Evolutionary conservation across 179 eudicot species (phyloP).

Genomic region (Silene coronaria): DNA sequence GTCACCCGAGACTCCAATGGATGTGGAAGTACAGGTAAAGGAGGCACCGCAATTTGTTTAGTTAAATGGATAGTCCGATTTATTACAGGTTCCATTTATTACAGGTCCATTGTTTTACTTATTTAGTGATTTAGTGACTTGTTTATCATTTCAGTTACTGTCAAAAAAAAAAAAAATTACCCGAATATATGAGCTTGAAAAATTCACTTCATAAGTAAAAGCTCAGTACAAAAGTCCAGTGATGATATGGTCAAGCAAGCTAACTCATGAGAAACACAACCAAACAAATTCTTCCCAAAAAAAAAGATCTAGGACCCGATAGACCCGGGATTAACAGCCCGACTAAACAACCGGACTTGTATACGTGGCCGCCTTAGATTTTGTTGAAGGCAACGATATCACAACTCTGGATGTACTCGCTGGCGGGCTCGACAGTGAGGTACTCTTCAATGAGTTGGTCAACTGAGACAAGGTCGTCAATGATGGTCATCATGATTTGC

Average conservation of each 20-base stretch:
- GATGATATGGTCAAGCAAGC: constrained; percentile 4
- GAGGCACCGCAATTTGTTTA: no score
- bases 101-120: no score
- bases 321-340: background rate
- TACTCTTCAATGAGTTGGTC: constrained; percentile 68
- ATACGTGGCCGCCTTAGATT: constrained; percentile 35
- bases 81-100: no score
- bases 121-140: no score
- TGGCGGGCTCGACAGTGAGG: constrained; percentile 68
- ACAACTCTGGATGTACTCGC: constrained; percentile 85
- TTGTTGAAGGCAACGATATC: constrained; percentile 98
- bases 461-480: constrained; percentile 90
- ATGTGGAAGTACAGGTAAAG: no score
- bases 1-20: no score
- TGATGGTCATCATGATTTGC: constrained; percentile 74
- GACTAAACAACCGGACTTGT: background rate
- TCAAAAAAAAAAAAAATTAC: no score
- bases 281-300: background rate
- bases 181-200: background rate
- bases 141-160: no score
- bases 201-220: background rate
- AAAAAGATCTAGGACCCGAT: background rate
- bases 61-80: no score
- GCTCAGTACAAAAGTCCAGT: background rate
- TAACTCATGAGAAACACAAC: background rate